Base-by-base conservation (phyloP, 495 filamentous ascomycete genomes). In the Cairneyella variabilis region DNA sequence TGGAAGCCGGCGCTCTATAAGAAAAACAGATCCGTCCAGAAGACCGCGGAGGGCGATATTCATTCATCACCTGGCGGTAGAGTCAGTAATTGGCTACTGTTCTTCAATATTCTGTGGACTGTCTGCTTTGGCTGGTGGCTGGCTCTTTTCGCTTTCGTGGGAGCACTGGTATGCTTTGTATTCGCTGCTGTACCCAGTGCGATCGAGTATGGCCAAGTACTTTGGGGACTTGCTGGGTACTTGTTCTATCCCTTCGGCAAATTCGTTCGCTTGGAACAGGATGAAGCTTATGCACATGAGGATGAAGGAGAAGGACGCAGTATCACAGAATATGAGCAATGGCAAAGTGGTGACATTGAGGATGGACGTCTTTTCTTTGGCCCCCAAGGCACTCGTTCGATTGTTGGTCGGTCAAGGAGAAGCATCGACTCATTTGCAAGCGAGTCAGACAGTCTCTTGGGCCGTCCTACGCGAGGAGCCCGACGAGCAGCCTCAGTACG, bases 1-100 rank as follows among this genome's bases (percentile, higher is more conserved):
- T 99, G 93, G 93, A 99, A 99, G 68, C 93, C 93, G 17, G 93
- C 93, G 0, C 66, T 99, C 34, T 99, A 99, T 77, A 97, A 97
- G 75, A 99, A 99, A 66, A 84, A 84, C 60, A 83, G 93, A 52
- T 97, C 95, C 7, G 93, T 99, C 14, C 89, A 97, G 61, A 92
- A 93, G 72, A 95, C 83, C 30, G 93, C 92, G 3, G 93, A 99
- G 69, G 91, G 87, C 6, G 93, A 99, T 71, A 97, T 99, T 54
- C 93, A 99, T 71, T 96, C 90, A 11, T 85, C 90, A 3, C 93
- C 93, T 2, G 95, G 95, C 6, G 90, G 89, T 14, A 82, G 83
- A 57, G 91, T 97, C 51, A 92, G 83, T 63, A 79, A 72, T 45
- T 84, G 90, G 77, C 71, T 99, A 38, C 80, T 89, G 56, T 72